Evolutionary conservation across 2,329 filamentous ascomycete genomes (phyloP).

Genomic region (Claviceps pazoutovae): DNA sequence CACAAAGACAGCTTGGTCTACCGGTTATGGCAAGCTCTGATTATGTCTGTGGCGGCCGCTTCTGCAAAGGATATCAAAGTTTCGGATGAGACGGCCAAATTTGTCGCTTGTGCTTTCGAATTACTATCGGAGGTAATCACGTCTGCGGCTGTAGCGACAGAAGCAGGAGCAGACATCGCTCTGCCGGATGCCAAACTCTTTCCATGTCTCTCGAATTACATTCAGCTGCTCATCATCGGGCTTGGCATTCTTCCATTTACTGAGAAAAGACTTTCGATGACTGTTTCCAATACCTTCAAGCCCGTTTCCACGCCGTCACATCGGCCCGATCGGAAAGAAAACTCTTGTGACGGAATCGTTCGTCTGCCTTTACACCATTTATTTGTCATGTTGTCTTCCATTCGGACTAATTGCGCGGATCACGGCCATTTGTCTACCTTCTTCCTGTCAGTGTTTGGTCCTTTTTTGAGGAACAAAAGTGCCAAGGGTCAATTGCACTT

Average conservation of each 20-base stretch:
- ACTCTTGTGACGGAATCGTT: constrained; percentile 29
- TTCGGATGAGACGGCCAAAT: constrained; percentile 67
- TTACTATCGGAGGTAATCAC: constrained; percentile 44
- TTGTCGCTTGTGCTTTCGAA: constrained; percentile 58
- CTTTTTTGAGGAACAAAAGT: constrained; percentile 41
- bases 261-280: constrained; percentile 42
- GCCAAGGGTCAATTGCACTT: constrained; percentile 30
- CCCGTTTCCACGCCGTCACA: constrained; percentile 54
- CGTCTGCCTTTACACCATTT: constrained; percentile 53
- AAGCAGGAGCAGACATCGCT: neutral
- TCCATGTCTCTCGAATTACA: constrained; percentile 35
- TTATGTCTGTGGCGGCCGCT: constrained; percentile 50
- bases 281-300: constrained; percentile 41
- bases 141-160: neutral
- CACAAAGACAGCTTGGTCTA: constrained; percentile 39
- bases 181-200: constrained; percentile 35
- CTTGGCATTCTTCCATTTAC: constrained; percentile 49
- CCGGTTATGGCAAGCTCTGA: constrained; percentile 46
- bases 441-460: constrained; percentile 38
- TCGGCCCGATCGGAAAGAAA: constrained; percentile 38
- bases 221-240: constrained; percentile 33
- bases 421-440: constrained; percentile 31
- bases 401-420: constrained; percentile 33
- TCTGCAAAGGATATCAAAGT: constrained; percentile 81
- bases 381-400: constrained; percentile 43